Evolutionary conservation across 1,139 yeast genomes (phyloP).

Genomic region (Yamadazyma songkhlaensis): DNA sequence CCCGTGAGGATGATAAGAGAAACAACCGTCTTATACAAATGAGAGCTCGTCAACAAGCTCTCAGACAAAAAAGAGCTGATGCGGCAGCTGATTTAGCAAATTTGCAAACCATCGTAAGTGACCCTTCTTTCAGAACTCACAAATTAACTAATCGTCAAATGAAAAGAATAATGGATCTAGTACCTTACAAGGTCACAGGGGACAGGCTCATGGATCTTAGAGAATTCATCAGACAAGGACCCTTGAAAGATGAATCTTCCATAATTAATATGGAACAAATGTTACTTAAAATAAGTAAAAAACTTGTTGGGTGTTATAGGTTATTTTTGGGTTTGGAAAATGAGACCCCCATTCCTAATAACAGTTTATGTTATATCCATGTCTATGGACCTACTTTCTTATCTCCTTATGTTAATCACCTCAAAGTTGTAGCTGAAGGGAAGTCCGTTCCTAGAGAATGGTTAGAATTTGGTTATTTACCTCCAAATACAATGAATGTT

Average conservation of each 20-base stretch:
- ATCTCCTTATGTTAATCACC: background rate
- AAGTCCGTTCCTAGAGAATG: conserved; percentile 1
- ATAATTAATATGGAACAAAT: background rate
- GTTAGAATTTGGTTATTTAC: background rate
- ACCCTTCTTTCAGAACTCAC: background rate
- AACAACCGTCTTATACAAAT: background rate
- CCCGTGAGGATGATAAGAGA: background rate
- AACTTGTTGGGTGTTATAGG: background rate
- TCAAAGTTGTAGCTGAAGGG: background rate
- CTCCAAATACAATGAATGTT: background rate
- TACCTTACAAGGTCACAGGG: background rate
- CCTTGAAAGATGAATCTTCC: background rate
- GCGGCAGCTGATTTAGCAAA: background rate
- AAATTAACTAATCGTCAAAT: background rate
- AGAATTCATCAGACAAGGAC: background rate
- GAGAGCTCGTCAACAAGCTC: background rate
- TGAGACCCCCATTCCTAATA: conserved; percentile 26
- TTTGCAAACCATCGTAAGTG: background rate
- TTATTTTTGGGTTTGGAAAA: conserved; percentile 32
- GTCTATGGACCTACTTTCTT: conserved; percentile 3
- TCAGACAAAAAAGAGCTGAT: background rate
- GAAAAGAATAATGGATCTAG: background rate
- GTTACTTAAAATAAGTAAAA: background rate
- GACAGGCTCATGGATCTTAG: background rate
- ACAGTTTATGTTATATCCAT: background rate